Conservation (phyloP, 345 rosid species). For the Orychophragmus violaceus region DNA sequence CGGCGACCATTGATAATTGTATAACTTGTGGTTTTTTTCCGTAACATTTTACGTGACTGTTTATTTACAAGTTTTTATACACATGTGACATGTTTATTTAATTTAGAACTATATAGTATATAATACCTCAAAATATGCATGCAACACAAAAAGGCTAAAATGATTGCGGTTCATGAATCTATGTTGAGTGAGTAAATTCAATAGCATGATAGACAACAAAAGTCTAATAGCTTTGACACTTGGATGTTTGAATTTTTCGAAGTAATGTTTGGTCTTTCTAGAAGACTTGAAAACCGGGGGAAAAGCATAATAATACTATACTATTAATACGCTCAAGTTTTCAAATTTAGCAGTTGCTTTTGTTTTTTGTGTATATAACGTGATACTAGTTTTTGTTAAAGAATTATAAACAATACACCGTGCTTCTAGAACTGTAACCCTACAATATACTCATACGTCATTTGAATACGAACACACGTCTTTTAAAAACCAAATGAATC, state of each 20-base stretch:
- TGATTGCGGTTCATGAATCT: background rate
- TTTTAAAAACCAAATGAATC: conserved; percentile 1
- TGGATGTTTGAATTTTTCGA: conserved; percentile 1
- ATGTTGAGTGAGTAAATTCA: background rate
- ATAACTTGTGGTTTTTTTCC: no score
- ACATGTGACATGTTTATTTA: no score
- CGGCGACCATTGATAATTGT: no score
- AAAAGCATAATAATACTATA: background rate
- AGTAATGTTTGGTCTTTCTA: conserved; percentile 12
- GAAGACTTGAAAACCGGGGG: conserved; percentile 12
- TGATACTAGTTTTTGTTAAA: background rate
- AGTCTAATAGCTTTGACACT: background rate
- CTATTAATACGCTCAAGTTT: background rate
- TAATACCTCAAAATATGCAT: no score
- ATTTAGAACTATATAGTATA: no score
- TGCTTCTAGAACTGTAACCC: conserved; percentile 26
- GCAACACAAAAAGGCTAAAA: no score
- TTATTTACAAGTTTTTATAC: no score
- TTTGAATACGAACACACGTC: conserved; percentile 4
- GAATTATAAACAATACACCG: conserved; percentile 10
- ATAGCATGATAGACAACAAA: background rate
- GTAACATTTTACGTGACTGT: no score
- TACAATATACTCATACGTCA: conserved; percentile 2
- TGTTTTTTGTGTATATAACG: background rate
- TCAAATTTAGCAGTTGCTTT: conserved; percentile 23